Evolutionary conservation across 2,329 filamentous ascomycete species (phyloP), one percentile per base, ranked within the genome.

Genomic region (Xylariaceae sp.): DNA sequence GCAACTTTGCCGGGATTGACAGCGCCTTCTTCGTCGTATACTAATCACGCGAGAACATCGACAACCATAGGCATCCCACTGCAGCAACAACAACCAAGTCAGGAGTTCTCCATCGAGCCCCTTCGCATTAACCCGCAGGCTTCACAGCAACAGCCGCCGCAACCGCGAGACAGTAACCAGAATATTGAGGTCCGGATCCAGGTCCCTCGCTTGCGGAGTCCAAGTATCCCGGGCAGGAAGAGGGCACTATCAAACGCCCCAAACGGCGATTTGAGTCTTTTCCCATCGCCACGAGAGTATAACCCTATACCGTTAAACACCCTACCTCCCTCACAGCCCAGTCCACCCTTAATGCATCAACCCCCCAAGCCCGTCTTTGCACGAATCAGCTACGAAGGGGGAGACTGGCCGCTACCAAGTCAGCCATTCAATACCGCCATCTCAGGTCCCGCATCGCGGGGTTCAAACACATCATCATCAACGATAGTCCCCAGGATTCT

Each of bases 181-280:
- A 27, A 46, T 5, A 49, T 52, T 31, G 42, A 44, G 14, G 2
- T 33, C 4, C 50, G 51, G 6, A 53, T 53, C 10, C 48, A 56
- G 30, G 51, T 56, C 5, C 54, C 54, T 35, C 48, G 46, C 14
- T 35, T 56, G 14, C 54, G 51, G 39, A 56, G 51, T 17, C 51
- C 51, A 12, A 54, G 51, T 27, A 11, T 51, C 39, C 54, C 48
- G 11, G 45, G 44, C 42, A 48, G 51, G 50, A 45, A 39, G 14
- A 46, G 47, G 9, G 50, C 53, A 6, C 19, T 42, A 31, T 48
- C 51, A 1, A 39, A 33, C 17, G 5, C 33, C 22, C 39, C n/a
- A 19, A 35, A 38, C 6, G 11, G 33, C 18, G 11, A 15, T 18
- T 32, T 14, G 18, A 33, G 11, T 22, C 31, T 18, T 11, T 40